Evolutionary conservation across 2,329 filamentous ascomycete genomes (phyloP).

Genomic region (Teratosphaeria epicoccoides): DNA sequence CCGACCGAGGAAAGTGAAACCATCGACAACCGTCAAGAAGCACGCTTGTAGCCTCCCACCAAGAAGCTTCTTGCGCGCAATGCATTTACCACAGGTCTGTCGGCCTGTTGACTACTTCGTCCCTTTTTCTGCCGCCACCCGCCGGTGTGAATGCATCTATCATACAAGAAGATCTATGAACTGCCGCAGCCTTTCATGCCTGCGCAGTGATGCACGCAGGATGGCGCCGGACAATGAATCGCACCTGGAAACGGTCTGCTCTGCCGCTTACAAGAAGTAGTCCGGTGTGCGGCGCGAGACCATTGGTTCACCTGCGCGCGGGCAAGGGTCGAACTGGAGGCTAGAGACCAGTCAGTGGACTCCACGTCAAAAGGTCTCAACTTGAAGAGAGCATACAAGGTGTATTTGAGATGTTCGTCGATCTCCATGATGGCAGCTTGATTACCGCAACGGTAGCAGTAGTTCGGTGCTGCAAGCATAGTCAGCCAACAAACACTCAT

Average conservation of each 20-base stretch:
- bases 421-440: slow-evolving; percentile 99
- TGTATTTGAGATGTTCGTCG: slow-evolving; percentile 98
- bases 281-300: slow-evolving; percentile 90
- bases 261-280: slow-evolving; percentile 74
- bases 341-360: slow-evolving; percentile 38
- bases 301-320: slow-evolving; percentile 95
- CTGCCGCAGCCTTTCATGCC: not conserved
- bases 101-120: not conserved
- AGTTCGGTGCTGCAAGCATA: slow-evolving; percentile 44
- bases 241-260: not conserved
- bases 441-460: slow-evolving; percentile 98
- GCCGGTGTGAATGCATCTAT: not conserved
- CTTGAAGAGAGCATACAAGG: slow-evolving; percentile 59
- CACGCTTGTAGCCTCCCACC: not conserved
- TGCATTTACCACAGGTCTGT: not conserved
- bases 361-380: not conserved
- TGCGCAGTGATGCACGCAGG: not conserved
- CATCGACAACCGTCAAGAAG: not conserved
- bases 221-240: not conserved
- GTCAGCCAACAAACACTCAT: slow-evolving; percentile 11
- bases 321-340: slow-evolving; percentile 98
- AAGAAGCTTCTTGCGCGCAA: not conserved
- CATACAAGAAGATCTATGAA: not conserved
- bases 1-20: too few relatives aligned
- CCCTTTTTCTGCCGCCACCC: not conserved